Evolutionary conservation across 1,284 basidiomycete genomes (phyloP).

Genomic region (Farysia itapuensis): DNA sequence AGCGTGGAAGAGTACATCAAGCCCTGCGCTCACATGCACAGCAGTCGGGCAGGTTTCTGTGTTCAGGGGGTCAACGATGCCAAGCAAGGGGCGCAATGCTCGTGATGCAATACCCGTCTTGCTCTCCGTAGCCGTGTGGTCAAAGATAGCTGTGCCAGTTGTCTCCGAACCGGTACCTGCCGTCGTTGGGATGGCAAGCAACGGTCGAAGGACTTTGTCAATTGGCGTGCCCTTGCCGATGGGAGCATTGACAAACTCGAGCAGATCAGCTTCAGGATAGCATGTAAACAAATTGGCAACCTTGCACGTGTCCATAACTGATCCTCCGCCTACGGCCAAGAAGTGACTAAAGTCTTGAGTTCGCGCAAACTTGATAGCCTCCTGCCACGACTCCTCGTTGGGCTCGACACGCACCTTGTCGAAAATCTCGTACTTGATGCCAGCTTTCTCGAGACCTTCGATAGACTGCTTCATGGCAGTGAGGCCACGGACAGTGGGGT

Average conservation of each 20-base stretch:
- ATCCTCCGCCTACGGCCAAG: constrained; percentile 78
- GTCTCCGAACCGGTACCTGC: constrained; percentile 87
- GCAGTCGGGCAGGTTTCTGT: constrained; percentile 72
- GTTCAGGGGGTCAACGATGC: constrained; percentile 81
- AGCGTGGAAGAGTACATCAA: constrained; percentile 90
- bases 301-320: constrained; percentile 93
- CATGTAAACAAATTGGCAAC: constrained; percentile 76
- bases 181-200: constrained; percentile 92
- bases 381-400: constrained; percentile 71
- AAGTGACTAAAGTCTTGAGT: constrained; percentile 84
- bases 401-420: constrained; percentile 85
- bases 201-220: constrained; percentile 72
- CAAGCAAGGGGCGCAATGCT: constrained; percentile 84
- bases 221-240: constrained; percentile 89
- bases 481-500: constrained; percentile 78
- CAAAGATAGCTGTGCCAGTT: constrained; percentile 94
- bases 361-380: constrained; percentile 85
- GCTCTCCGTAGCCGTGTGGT: constrained; percentile 72
- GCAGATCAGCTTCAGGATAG: constrained; percentile 83
- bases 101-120: constrained; percentile 95
- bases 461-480: constrained; percentile 82
- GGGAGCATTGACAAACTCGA: constrained; percentile 93
- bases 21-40: constrained; percentile 85
- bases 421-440: constrained; percentile 79
- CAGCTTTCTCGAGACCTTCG: constrained; percentile 72